Base-by-base conservation (phyloP, 2,329 filamentous ascomycete species). In the Paracamarosporium sp. region DNA sequence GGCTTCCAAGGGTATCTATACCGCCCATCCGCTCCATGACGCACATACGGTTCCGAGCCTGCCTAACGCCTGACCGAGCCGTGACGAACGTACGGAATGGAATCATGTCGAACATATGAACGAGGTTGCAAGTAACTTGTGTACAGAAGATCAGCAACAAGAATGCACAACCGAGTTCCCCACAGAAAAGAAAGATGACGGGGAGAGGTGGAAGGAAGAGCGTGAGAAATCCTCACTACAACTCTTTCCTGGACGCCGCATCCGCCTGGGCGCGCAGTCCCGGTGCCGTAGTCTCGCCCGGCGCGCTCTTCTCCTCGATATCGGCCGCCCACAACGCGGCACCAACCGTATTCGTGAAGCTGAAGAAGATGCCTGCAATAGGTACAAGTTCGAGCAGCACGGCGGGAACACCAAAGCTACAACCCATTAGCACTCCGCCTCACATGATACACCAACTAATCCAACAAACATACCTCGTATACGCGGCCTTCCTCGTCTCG, bases 271-370 rank as follows among this genome's bases (percentile, higher is more conserved):
- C 63, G 36, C 74, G 72, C 17, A 78, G 66, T 36, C 69, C 72
- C 1, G 74, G 74, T 1, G 75, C 74, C 2, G 74, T 77, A 2
- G 69, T 73, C 24, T 64, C 60, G 4, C 64, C 59, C 30, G 56
- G 62, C 7, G 58, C 47, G 24, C 52, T 61, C 31, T 60, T 60
- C 53, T 72, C 56, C 75, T 96, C 92, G 57, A 96, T 86, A 75
- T 96, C 93, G 17, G 92, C 91, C 38, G 94, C 93, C 93, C 93
- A 97, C n/a, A 98, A 80, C 7, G 94, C 94, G 53, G 93, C 94
- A 7, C 93, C 94, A 57, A 96, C 92, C 1, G 91, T 90, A 75
- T 97, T 97, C 15, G 93, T 97, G 75, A 96, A 97, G 0, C 90
- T 85, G 71, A 97, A 96, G 59, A 94, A 83, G 52, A 97, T 90